Base-by-base conservation (phyloP, 257 asterid genomes). In the Solanum medicagineum region DNA sequence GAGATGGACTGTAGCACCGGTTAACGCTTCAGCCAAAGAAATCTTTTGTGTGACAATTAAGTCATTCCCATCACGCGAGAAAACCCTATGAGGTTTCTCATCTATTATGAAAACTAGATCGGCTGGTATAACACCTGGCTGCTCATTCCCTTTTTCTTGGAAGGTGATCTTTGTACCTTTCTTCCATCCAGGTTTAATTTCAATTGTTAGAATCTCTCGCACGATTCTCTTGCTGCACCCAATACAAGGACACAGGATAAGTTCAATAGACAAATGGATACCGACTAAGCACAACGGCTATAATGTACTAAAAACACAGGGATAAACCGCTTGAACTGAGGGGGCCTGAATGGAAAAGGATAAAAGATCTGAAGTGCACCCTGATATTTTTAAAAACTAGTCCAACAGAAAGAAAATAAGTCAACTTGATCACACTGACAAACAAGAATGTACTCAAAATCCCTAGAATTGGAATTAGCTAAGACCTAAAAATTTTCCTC, bases 131-230 rank as follows among this genome's bases (percentile, higher is more conserved):
- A 88, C 73, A 26, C 91, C 90, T 9, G 88, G 91, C 7, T 62
- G 86, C 81, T 88, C 91, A 83, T 91, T 88, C 29, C 93, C 93
- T 73, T 89, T 91, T 19, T 88, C 91, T 1, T 87, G 87, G 85
- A 88, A 91, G 66, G 93, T 91, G 55, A 91, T 87, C 85, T 89
- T 91, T 6, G 93, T 88, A n/a, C 92, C 93, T 86, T 88, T 88
- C 81, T 91, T 91, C 93, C 93, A 89, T 16, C 92, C 92, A 24
- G 91, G 90, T 59, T 89, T 91, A 49, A 89, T 62, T 42, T 44
- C 54, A 26, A 91, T 89, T 12, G 90, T 82, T 19, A 89, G 80
- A 49, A 89, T 60, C 81, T 91, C 93, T 84, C 87, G 87, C 0
- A 81, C 88, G 3, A 16, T 71, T 42, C 65, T 17, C 86, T 55